These are phyloP conservation scores for Quercus phellos DNA, from an alignment of 331 rosid genomes.

Conservation along the genomic window DNA sequence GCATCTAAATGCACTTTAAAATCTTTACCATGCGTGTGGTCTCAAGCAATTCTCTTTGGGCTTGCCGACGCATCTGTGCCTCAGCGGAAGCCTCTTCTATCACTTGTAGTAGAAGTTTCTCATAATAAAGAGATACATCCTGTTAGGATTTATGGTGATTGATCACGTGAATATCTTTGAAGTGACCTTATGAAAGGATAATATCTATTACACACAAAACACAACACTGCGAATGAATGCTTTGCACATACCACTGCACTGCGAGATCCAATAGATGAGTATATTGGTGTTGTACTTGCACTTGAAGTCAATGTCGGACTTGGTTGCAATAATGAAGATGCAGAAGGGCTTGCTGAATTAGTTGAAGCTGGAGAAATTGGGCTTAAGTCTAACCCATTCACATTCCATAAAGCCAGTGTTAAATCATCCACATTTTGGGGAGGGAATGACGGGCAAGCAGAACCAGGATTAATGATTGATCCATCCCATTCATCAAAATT, in stretches of 20 bases:
- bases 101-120: conserved; percentile 31
- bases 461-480: conserved; percentile 24
- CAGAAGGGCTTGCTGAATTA: not conserved
- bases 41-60: too few species aligned
- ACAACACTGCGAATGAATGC: not conserved
- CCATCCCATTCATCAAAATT: conserved; percentile 51
- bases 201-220: not conserved
- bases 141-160: conserved; percentile 25
- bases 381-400: conserved; percentile 23
- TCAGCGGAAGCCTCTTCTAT: conserved; percentile 14
- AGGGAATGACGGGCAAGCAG: conserved; percentile 42
- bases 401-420: conserved; percentile 26
- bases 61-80: conserved; percentile 19
- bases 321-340: not conserved
- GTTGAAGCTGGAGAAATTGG: not conserved
- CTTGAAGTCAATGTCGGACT: not conserved
- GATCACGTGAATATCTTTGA: not conserved
- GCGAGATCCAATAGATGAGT: conserved; percentile 24
- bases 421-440: conserved; percentile 34
- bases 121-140: conserved; percentile 49
- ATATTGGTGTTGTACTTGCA: not conserved
- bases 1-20: not conserved
- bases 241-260: conserved; percentile 44
- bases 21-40: not conserved
- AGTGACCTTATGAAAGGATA: too few species aligned